Evolutionary conservation across 306 rosid species (phyloP).

Genomic region (Abrus pulchellus): DNA sequence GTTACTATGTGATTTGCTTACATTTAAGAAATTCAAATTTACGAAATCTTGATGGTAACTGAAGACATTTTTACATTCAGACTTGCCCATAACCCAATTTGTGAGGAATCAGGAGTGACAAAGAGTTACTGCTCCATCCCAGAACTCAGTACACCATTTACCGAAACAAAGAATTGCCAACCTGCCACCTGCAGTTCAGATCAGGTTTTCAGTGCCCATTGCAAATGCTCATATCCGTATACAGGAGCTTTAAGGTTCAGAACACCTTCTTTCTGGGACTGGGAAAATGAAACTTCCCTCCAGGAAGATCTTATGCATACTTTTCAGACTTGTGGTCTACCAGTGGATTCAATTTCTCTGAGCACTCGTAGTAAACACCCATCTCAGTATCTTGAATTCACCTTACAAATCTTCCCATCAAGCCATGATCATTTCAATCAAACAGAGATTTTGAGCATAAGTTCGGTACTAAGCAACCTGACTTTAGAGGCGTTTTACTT

Average conservation of each 20-base stretch:
- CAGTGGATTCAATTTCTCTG: conserved; percentile 56
- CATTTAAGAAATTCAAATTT: too few species aligned
- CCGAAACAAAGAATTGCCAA: not conserved
- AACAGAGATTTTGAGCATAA: conserved; percentile 41
- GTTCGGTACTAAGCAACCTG: conserved; percentile 56
- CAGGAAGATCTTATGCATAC: not conserved
- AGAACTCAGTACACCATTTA: not conserved
- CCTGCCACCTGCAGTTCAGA: not conserved
- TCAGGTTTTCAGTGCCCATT: conserved; percentile 15
- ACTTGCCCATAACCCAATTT: conserved; percentile 4
- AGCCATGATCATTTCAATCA: conserved; percentile 52
- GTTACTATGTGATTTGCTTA: not conserved
- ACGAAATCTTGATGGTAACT: not conserved
- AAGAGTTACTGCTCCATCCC: conserved; percentile 1
- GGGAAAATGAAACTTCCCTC: not conserved
- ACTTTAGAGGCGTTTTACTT: conserved; percentile 43
- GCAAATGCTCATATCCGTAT: conserved; percentile 19
- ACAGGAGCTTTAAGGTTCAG: conserved; percentile 1
- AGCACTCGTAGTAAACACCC: not conserved
- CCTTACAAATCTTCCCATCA: conserved; percentile 58
- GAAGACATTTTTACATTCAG: not conserved
- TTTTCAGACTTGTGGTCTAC: conserved; percentile 17
- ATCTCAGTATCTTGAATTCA: conserved; percentile 44
- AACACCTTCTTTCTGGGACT: not conserved
- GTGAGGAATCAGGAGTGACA: conserved; percentile 1